Evolutionary conservation across 2,329 filamentous ascomycete genomes (phyloP).

Genomic region (Neonectria sp.): DNA sequence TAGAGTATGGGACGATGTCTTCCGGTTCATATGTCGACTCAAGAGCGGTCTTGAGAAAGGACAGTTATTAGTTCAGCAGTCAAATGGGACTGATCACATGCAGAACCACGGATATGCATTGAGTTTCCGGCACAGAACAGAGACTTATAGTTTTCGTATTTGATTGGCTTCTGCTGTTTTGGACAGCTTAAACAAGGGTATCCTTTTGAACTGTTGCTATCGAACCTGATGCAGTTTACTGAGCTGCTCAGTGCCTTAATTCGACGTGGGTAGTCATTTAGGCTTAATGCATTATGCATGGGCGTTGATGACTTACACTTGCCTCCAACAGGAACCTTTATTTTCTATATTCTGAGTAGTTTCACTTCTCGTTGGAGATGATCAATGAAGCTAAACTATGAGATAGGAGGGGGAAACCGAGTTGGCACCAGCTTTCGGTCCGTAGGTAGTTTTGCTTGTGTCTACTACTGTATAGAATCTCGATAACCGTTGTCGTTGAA

Average conservation of each 20-base stretch:
- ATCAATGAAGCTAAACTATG: background rate
- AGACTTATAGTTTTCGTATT: slow-evolving; percentile 35
- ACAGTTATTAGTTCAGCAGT: slow-evolving; percentile 31
- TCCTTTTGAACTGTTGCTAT: background rate
- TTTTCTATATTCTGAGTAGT: too few relatives aligned
- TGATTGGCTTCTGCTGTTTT: slow-evolving; percentile 25
- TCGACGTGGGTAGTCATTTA: background rate
- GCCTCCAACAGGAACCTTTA: background rate
- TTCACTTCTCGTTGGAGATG: background rate
- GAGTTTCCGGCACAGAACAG: slow-evolving; percentile 31
- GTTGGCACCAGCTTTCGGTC: background rate
- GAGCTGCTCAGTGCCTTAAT: background rate
- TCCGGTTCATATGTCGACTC: slow-evolving; percentile 35
- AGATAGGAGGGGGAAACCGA: background rate
- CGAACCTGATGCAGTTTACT: background rate
- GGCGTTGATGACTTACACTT: background rate
- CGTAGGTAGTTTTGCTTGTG: background rate
- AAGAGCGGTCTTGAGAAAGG: slow-evolving; percentile 37
- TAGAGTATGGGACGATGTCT: slow-evolving; percentile 38
- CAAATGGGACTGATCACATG: slow-evolving; percentile 34
- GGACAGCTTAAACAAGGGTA: background rate
- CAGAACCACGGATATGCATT: slow-evolving; percentile 46
- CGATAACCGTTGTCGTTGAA: background rate
- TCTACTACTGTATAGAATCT: background rate
- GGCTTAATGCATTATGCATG: background rate